A percentile compares a stretch with the other conserved stretches of the same genome.
phyloP scores from a whole-genome alignment of 2,329 filamentous ascomycete species.

The Aspergillus proliferans region DNA sequence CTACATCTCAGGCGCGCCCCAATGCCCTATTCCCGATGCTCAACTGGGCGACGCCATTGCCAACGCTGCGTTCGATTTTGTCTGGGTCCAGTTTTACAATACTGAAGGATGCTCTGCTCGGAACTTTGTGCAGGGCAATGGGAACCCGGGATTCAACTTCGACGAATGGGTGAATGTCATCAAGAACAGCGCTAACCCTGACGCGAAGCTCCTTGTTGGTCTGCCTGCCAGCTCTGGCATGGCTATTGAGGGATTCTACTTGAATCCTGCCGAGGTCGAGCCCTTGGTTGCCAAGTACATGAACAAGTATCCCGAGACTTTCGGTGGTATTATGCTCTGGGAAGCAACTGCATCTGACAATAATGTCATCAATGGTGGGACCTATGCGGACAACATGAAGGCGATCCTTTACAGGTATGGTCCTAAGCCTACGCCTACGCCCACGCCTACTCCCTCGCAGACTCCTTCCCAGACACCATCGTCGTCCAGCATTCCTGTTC shows the following conservation, averaged over 20 bases:
- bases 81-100: conserved; percentile 55
- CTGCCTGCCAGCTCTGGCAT: conserved; percentile 35
- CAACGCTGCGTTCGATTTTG: conserved; percentile 45
- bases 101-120: conserved; percentile 46
- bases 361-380: conserved; percentile 40
- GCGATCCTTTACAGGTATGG: conserved; percentile 29
- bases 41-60: conserved; percentile 43
- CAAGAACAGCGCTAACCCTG: conserved; percentile 30
- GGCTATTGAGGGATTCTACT: conserved; percentile 36
- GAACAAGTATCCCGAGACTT: conserved; percentile 34
- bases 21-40: conserved; percentile 45
- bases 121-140: conserved; percentile 28
- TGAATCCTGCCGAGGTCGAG: conserved; percentile 42
- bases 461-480: background rate
- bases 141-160: conserved; percentile 39
- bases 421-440: conserved; percentile 16
- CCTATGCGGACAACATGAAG: conserved; percentile 47
- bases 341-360: conserved; percentile 46
- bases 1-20: conserved; percentile 51
- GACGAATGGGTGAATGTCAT: conserved; percentile 41
- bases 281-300: conserved; percentile 41
- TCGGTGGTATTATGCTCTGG: conserved; percentile 58
- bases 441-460: conserved; percentile 4
- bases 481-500: background rate
- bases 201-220: conserved; percentile 51